phyloP scores from a whole-genome alignment of 148 eudicot genomes.

The Vaccinium myrtillus region DNA sequence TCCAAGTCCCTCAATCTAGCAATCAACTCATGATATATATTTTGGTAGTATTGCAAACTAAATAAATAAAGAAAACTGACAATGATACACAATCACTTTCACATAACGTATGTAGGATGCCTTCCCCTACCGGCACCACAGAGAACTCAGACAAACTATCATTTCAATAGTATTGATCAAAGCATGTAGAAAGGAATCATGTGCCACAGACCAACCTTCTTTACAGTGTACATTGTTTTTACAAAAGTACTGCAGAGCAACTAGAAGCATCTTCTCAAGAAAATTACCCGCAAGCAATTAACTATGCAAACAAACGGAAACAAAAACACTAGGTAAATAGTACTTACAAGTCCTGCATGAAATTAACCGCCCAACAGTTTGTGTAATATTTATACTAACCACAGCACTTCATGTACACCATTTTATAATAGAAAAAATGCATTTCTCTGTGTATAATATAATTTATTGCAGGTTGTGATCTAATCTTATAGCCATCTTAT shows the following conservation, averaged over 20 bases:
- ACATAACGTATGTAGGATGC: not conserved
- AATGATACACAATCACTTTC: not conserved
- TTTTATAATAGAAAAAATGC: no score
- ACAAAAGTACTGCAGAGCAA: not conserved
- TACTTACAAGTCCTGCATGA: no score
- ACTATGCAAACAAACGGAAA: no score
- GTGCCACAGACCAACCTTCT: not conserved
- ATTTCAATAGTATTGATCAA: not conserved
- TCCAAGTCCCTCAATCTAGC: not conserved
- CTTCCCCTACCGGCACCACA: not conserved
- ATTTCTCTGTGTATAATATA: no score
- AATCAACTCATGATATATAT: not conserved
- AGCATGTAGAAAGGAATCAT: not conserved
- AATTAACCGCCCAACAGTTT: no score
- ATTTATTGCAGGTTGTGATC: not conserved
- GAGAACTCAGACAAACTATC: not conserved
- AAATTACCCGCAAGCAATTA: no score
- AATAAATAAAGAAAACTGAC: not conserved
- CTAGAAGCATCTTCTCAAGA: no score
- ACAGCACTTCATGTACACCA: no score
- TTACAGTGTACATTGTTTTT: not conserved
- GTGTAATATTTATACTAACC: no score
- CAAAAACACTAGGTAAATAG: no score
- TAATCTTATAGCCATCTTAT: not conserved
- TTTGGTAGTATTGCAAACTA: not conserved